Base-by-base conservation (phyloP, 352 stramenopile species). In the Lagenidium giganteum region DNA sequence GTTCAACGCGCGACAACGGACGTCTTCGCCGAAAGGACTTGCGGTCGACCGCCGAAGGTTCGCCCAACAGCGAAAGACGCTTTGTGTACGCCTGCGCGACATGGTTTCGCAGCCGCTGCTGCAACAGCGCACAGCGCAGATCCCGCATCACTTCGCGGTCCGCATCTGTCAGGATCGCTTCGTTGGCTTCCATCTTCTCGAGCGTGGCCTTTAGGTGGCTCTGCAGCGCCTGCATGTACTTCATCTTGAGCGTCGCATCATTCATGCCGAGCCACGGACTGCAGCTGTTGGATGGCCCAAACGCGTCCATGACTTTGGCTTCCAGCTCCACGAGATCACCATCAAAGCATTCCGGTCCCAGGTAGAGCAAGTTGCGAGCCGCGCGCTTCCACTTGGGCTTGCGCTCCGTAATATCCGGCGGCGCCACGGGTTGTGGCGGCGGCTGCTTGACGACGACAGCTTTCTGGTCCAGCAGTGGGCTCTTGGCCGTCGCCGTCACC, bases 11-110 rank as follows among this genome's bases (percentile, higher is more conserved):
- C 8, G 73, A 83, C 1, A 74, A 49, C 4, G 79, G 76, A 13
- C 79, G 74, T 3, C 76, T 73, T 1, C 82, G 79, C 40, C 80
- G 76, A 25, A 93, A 92, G 3, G 67, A 82, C 43, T 82, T 79
- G 33, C 79, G 74, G 40, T 93, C 82, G 9, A 87, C 66, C 24
- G 71, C 59, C 5, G 55, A 61, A 4, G 78, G 76, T 20, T 90
- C 74, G 14, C 82, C 79, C 0, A 91, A 54, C 7, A 85, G 37
- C 17, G 81, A 71, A 11, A 93, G 56, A 5, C 66, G 63, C 31
- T 78, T 76, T 17, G 70, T 75, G 45, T 91, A 78, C 12, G 74
- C 64, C 21, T 76, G 64, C 21, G 67, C 64, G 29, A 91, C 64
- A 48, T 74, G 73, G 32, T 66, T 68, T 3, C 66, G 73, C 28